Evolutionary conservation across 2,329 filamentous ascomycete genomes (phyloP).

Genomic region (Penicillium psychrosexuale): DNA sequence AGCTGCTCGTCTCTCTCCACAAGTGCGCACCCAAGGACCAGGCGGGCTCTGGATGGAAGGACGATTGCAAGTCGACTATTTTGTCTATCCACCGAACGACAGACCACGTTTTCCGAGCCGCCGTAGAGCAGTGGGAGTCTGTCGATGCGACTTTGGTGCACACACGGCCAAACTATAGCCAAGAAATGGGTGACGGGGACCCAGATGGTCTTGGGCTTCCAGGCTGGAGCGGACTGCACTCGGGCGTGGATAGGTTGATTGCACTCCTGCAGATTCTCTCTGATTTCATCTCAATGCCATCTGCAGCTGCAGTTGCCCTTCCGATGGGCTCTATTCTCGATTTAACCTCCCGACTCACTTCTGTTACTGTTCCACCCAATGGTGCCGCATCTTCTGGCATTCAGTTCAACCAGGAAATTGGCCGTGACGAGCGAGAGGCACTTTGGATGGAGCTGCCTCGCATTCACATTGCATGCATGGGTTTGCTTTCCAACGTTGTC

Average conservation of each 20-base stretch:
- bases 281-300: conserved; percentile 61
- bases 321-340: conserved; percentile 68
- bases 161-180: conserved; percentile 37
- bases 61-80: conserved; percentile 60
- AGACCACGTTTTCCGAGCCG: conserved; percentile 72
- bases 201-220: conserved; percentile 54
- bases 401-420: conserved; percentile 69
- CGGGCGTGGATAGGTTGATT: conserved; percentile 67
- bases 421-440: conserved; percentile 76
- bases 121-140: conserved; percentile 79
- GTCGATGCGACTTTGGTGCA: conserved; percentile 45
- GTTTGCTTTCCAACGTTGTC: conserved; percentile 58
- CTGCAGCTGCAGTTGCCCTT: conserved; percentile 63
- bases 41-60: conserved; percentile 73
- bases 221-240: conserved; percentile 69
- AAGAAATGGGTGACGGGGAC: conserved; percentile 37
- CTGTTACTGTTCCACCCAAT: conserved; percentile 55
- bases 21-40: conserved; percentile 78
- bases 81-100: conserved; percentile 66
- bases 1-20: conserved; percentile 67
- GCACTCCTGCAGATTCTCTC: conserved; percentile 65
- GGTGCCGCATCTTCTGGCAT: conserved; percentile 43
- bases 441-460: conserved; percentile 70
- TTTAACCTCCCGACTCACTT: conserved; percentile 65
- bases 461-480: conserved; percentile 69